Conservation (phyloP, 345 rosid genomes). For the sweet orange (Citrus sinensis) region DNA sequence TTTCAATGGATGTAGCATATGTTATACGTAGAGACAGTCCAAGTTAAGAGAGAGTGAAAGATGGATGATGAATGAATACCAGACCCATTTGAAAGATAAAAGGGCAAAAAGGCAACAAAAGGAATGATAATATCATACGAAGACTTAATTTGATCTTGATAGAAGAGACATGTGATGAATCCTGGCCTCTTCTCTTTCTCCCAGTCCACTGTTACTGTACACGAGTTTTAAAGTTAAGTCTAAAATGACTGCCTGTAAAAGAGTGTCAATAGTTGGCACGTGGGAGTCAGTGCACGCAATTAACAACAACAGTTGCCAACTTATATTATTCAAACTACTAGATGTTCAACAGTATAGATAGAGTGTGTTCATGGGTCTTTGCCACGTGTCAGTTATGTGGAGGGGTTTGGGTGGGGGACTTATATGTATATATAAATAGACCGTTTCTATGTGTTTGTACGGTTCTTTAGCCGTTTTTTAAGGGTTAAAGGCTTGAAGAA, state of each 20-base stretch:
- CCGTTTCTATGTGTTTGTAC: slow-evolving; percentile 9
- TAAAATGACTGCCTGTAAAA: background rate
- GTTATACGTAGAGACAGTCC: background rate
- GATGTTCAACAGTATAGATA: background rate
- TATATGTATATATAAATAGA: background rate
- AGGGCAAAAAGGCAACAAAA: slow-evolving; percentile 17
- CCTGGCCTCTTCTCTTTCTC: background rate
- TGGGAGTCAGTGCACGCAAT: slow-evolving; percentile 38
- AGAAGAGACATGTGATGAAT: slow-evolving; percentile 17
- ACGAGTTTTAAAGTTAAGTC: background rate
- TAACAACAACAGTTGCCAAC: background rate
- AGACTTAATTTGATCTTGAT: slow-evolving; percentile 6
- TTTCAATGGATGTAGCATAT: background rate
- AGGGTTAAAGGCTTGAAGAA: background rate
- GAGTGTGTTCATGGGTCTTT: slow-evolving; percentile 10
- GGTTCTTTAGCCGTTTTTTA: slow-evolving; percentile 27
- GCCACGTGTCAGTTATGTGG: slow-evolving; percentile 15
- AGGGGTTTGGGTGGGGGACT: background rate
- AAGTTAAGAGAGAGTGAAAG: slow-evolving; percentile 1
- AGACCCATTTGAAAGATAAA: background rate
- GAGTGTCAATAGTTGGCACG: slow-evolving; percentile 26
- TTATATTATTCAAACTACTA: no score
- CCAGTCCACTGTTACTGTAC: no score
- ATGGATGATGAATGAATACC: background rate
- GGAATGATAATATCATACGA: background rate